These are phyloP conservation scores for Crinitomyces ghanaensis DNA, from an alignment of 805 yeast species.

Conservation along the genomic window DNA sequence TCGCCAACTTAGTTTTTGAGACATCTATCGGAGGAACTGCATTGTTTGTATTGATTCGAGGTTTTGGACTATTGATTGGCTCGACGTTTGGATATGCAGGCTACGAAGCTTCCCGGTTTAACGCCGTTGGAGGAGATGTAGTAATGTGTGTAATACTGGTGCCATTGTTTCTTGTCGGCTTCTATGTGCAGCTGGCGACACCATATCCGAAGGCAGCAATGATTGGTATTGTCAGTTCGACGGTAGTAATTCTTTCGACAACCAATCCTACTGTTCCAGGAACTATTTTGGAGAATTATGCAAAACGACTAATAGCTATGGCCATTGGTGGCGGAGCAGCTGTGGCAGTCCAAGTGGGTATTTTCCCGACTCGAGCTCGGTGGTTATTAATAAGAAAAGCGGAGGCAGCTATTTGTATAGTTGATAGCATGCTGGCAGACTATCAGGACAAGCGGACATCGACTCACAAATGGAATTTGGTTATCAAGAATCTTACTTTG, in stretches of 20 bases:
- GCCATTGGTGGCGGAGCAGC: slow-evolving; percentile 41
- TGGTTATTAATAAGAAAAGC: too few relatives aligned
- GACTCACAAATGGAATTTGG: too few relatives aligned
- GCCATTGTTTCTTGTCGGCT: slow-evolving; percentile 37
- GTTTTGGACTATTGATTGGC: slow-evolving; percentile 37
- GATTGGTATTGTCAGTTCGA: slow-evolving; percentile 36
- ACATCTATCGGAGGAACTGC: slow-evolving; percentile 42
- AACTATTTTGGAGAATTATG: slow-evolving; percentile 34
- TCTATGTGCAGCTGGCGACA: slow-evolving; percentile 33
- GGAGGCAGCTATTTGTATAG: slow-evolving; percentile 30
- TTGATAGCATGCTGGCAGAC: slow-evolving; percentile 30
- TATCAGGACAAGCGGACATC: too few relatives aligned
- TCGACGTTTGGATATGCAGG: slow-evolving; percentile 40
- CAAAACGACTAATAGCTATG: slow-evolving; percentile 40
- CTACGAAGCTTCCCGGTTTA: slow-evolving; percentile 31
- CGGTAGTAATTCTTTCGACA: slow-evolving; percentile 37
- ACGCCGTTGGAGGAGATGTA: slow-evolving; percentile 21
- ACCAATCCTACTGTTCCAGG: slow-evolving; percentile 30
- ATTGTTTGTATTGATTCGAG: slow-evolving; percentile 36
- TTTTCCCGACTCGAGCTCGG: slow-evolving; percentile 40
- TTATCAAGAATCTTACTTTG: too few relatives aligned
- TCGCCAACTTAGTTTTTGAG: slow-evolving; percentile 37
- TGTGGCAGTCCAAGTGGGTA: slow-evolving; percentile 31
- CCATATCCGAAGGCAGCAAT: slow-evolving; percentile 43
- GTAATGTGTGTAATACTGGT: slow-evolving; percentile 33